Evolutionary conservation across 1,284 basidiomycete genomes (phyloP).

Genomic region (Ustilago hordei): DNA sequence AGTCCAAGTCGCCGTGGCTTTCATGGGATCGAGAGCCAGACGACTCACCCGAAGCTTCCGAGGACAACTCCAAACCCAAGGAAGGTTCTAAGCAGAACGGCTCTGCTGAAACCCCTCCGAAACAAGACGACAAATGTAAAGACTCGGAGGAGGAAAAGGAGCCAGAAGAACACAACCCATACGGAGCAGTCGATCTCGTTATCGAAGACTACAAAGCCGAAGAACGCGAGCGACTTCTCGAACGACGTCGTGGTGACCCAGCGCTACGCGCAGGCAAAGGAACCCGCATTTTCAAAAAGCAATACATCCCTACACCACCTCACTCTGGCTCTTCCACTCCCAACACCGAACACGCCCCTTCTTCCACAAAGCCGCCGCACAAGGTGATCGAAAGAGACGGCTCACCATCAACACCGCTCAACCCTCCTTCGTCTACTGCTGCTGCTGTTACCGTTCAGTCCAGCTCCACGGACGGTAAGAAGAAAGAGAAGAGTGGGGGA

Average conservation of each 20-base stretch:
- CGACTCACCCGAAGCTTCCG: neutral
- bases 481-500: neutral
- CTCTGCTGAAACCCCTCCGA: neutral
- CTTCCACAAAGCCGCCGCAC: neutral
- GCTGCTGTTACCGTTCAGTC: slow-evolving; percentile 21
- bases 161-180: slow-evolving; percentile 25
- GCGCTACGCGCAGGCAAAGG: slow-evolving; percentile 54
- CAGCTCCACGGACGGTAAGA: neutral
- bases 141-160: neutral
- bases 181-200: slow-evolving; percentile 58
- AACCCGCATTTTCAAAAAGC: slow-evolving; percentile 56
- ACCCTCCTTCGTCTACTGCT: slow-evolving; percentile 27
- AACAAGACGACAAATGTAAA: neutral
- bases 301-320: slow-evolving; percentile 45
- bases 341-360: slow-evolving; percentile 2
- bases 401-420: slow-evolving; percentile 27
- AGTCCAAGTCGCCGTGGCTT: slow-evolving; percentile 39
- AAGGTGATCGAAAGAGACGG: slow-evolving; percentile 11
- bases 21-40: slow-evolving; percentile 31
- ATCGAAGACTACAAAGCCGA: slow-evolving; percentile 59
- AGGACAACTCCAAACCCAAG: neutral
- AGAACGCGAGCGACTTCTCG: slow-evolving; percentile 55
- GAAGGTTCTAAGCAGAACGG: neutral
- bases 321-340: slow-evolving; percentile 26
- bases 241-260: slow-evolving; percentile 58